Evolutionary conservation across 2,329 filamentous ascomycete genomes (phyloP), one percentile per base, ranked within the genome.

Genomic region (Pseudogymnoascus verrucosus): DNA sequence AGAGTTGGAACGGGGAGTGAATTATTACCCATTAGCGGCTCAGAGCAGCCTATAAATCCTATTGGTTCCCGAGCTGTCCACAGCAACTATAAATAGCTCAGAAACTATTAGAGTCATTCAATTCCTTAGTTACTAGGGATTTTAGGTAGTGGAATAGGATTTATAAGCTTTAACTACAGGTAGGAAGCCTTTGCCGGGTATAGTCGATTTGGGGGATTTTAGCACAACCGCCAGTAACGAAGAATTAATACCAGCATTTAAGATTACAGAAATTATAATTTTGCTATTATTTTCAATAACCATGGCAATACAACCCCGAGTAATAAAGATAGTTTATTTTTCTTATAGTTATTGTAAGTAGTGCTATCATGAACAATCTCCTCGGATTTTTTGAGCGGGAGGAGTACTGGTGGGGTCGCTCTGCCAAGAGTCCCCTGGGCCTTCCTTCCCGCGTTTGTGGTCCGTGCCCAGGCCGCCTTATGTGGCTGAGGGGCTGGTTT

Each of bases 401-500:
- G 4, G 14, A 54, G 8, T 19, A 14, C 47, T 8, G 26, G n/a
- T 28, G 47, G n/a, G 26, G 42, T 23, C 42, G 19, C 19, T 26
- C 7, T 19, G 47, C 47, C 47, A 54, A 54, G 26, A 31, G 26
- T 11, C n/a, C 2, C 51, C 19, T 11, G 51, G 51, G 10, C 21
- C 28, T 34, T 57, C 21, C 28, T 34, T 57, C 51, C 51, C 51
- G 28, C 26, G 5, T 21, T 14, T 5, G 2, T 34, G 28, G 51
- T 57, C 28, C 51, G 51, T 57, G 51, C 28, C 26, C 28, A 7
- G 28, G n/a, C 10, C 26, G n/a, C 28, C 51, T 34, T 34, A 34
- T 34, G 51, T 57, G 51, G 51, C 51, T 57, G 51, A 57, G 51
- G 16, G 47, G 28, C 28, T 57, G 51, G 34, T 34, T 57, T 57